Base-by-base conservation (phyloP, 768 basidiomycete genomes). In the Macrolepiota albuminosa region DNA sequence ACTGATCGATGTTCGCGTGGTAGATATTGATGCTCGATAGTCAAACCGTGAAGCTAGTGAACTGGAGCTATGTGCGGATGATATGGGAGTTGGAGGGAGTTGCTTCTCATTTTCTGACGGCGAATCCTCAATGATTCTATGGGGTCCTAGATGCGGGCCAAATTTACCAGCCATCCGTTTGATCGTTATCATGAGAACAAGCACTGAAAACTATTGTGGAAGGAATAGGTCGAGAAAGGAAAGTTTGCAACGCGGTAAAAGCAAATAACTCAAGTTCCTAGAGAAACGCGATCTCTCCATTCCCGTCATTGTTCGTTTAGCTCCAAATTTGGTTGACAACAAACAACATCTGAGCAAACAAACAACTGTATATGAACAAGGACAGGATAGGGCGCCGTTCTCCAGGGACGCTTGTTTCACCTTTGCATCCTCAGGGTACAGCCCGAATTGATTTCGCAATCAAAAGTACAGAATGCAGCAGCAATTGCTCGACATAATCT, bases 11-110 rank as follows among this genome's bases (percentile, higher is more conserved):
- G 88, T 89, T 54, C 86, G 75, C 62, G 83, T 78, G 0, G 85
- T 88, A 1, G 88, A 89, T 71, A 89, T 81, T 4, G 87, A 90
- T 16, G 79, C 84, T 55, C 85, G 77, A 63, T 86, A 80, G 63
- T 83, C 86, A 60, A 77, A 80, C 39, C 77, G 72, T 5, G 75
- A 66, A 34, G 64, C 61, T 48, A 66, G 61, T 37, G 72, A 68
- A 34, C 69, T 62, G 49, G 71, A 69, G 57, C 67, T 68, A 61
- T 73, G 70, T 62, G 71, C 66, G 31, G 75, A 72, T 8, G 69
- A 68, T 29, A 73, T 73, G 14, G 72, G 66, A 24, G 67, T 69
- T 16, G 71, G 67, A 57, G 71, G 68, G 49, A 65, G 54, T 34
- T 62, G 69, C 24, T 63, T 62, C 49, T 61, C 62, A 50, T 59